These are phyloP conservation scores for Tylopilus subfusipes DNA, from an alignment of 768 basidiomycete species.

Conservation along the genomic window DNA sequence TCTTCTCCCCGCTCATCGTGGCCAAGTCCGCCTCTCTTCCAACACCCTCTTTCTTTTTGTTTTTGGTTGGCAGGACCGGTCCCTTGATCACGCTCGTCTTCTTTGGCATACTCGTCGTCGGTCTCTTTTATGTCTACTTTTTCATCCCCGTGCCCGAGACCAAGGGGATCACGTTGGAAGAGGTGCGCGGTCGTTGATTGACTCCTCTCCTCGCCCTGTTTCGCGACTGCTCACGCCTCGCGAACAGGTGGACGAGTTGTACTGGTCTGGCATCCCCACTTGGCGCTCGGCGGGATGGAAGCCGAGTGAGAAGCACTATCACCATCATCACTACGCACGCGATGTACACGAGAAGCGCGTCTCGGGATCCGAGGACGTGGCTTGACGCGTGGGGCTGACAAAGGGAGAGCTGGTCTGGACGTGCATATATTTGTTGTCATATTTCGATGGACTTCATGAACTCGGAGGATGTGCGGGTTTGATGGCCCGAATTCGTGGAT, in stretches of 20 bases:
- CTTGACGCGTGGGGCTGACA: neutral
- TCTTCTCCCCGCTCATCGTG: constrained; percentile 67
- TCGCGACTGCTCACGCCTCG: neutral
- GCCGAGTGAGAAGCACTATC: constrained; percentile 42
- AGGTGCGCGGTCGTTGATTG: constrained; percentile 19
- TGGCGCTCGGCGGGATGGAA: constrained; percentile 64
- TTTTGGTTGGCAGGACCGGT: constrained; percentile 46
- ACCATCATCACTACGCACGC: constrained; percentile 12
- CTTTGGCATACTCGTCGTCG: constrained; percentile 69
- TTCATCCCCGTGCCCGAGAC: constrained; percentile 84
- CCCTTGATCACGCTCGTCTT: constrained; percentile 75
- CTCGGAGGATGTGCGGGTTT: neutral
- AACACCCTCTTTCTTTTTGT: neutral
- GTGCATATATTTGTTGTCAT: neutral
- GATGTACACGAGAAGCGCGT: constrained; percentile 20
- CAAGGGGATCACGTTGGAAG: constrained; percentile 71
- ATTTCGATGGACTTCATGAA: neutral
- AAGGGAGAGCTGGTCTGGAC: neutral
- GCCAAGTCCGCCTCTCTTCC: constrained; percentile 36
- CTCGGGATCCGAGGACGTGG: constrained; percentile 21
- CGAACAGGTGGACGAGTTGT: constrained; percentile 66
- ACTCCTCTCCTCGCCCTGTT: neutral
- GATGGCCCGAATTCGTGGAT: neutral
- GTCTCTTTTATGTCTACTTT: constrained; percentile 68
- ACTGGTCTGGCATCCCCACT: constrained; percentile 60